phyloP scores from a whole-genome alignment of 1,284 basidiomycete species.

The Singerocomus inundabilis region DNA sequence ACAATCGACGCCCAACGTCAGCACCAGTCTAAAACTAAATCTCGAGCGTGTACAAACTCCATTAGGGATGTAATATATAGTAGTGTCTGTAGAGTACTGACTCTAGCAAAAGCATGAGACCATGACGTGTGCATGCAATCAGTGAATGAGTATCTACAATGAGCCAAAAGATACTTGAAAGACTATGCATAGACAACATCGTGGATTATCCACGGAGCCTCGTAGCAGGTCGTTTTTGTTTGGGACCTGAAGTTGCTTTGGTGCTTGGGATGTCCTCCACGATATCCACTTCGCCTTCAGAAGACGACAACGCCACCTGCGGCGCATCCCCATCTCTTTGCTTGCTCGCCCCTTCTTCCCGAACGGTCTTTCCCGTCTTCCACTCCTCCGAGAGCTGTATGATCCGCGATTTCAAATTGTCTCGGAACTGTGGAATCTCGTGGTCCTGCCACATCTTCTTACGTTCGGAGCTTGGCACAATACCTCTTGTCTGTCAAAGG shows the following conservation, averaged over 20 bases:
- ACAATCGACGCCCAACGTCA: no score
- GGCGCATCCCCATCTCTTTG: constrained; percentile 14
- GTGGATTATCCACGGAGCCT: constrained; percentile 31
- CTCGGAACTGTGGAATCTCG: constrained; percentile 36
- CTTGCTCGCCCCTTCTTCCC: constrained; percentile 32
- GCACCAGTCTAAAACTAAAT: no score
- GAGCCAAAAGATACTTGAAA: constrained; percentile 2
- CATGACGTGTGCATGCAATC: background rate
- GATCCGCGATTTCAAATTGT: constrained; percentile 36
- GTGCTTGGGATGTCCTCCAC: constrained; percentile 30
- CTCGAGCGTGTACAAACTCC: background rate
- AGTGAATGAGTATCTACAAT: constrained; percentile 4
- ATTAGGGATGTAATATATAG: constrained; percentile 20
- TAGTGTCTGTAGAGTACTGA: constrained; percentile 18
- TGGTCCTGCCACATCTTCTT: constrained; percentile 49
- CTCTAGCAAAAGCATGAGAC: constrained; percentile 4
- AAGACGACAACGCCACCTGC: constrained; percentile 37
- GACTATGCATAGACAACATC: background rate
- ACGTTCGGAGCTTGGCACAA: constrained; percentile 35
- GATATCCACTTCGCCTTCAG: constrained; percentile 48
- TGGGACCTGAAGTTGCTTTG: constrained; percentile 12
- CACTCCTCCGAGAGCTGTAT: constrained; percentile 41
- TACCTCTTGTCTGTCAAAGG: constrained; percentile 32
- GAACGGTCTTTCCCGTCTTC: constrained; percentile 38
- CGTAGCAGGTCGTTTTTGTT: constrained; percentile 12